Evolutionary conservation across 768 basidiomycete genomes (phyloP).

Genomic region (Kwoniella pini): DNA sequence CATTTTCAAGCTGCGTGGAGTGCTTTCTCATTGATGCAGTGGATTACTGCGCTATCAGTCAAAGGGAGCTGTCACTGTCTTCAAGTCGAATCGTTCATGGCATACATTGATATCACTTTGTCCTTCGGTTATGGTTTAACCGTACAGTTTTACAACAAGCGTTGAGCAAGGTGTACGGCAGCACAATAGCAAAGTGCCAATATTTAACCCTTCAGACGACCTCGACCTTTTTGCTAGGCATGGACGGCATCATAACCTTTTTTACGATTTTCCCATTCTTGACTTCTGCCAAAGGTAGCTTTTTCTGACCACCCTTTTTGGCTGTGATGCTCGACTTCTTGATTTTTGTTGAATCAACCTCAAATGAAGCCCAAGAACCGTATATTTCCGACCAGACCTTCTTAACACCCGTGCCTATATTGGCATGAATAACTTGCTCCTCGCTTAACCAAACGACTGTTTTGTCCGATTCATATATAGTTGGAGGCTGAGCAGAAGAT

Average conservation of each 20-base stretch:
- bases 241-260: constrained; percentile 48
- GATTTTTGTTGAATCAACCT: constrained; percentile 5
- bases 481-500: constrained; percentile 5
- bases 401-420: constrained; percentile 54
- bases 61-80: no score
- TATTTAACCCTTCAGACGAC: no score
- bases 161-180: no score
- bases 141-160: no score
- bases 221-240: no score
- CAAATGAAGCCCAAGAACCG: constrained; percentile 40
- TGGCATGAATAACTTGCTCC: constrained; percentile 37
- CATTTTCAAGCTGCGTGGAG: no score
- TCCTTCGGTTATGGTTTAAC: no score
- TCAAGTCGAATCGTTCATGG: no score
- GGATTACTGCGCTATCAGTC: no score
- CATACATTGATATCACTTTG: no score
- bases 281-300: constrained; percentile 15
- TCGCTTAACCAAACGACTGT: constrained; percentile 34
- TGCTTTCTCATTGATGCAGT: no score
- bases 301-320: neutral
- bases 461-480: neutral
- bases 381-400: constrained; percentile 54
- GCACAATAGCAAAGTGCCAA: no score
- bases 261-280: constrained; percentile 26
- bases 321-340: constrained; percentile 4